phyloP scores from a whole-genome alignment of 306 rosid genomes.

The Hippophae rhamnoides region DNA sequence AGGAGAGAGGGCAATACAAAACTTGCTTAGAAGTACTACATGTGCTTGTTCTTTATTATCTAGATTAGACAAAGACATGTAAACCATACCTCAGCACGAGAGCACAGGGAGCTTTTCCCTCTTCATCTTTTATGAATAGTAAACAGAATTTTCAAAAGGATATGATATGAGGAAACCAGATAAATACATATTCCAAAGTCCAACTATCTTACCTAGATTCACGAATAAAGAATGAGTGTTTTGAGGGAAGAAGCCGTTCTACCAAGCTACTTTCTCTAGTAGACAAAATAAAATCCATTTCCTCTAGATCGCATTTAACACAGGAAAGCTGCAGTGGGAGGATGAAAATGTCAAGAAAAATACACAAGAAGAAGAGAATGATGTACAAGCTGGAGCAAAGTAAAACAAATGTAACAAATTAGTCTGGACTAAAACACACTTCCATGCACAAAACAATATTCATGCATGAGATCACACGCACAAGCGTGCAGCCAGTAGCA shows the following conservation, averaged over 20 bases:
- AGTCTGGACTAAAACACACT: background rate
- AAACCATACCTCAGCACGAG: too few relatives aligned
- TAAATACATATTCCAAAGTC: conserved; percentile 8
- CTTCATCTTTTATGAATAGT: background rate
- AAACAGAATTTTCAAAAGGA: conserved; percentile 1
- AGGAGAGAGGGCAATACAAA: too few relatives aligned
- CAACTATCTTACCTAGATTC: conserved; percentile 66
- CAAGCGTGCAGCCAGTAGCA: background rate
- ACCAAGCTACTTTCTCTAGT: conserved; percentile 59
- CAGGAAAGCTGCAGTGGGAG: conserved; percentile 39
- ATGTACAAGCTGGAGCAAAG: conserved; percentile 3
- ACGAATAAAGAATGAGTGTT: conserved; percentile 90
- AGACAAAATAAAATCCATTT: conserved; percentile 78
- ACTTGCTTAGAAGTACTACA: too few relatives aligned
- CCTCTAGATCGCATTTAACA: conserved; percentile 42
- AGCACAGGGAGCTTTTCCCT: too few relatives aligned
- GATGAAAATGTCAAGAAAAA: conserved; percentile 12
- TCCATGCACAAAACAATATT: background rate
- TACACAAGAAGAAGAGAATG: conserved; percentile 3
- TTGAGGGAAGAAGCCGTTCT: conserved; percentile 86
- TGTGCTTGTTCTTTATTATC: too few relatives aligned
- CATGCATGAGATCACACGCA: background rate
- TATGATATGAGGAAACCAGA: conserved; percentile 1
- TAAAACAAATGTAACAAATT: background rate
- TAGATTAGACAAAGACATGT: too few relatives aligned